phyloP scores from a whole-genome alignment of 169 alveolate genomes.

The Plasmodium inui region DNA sequence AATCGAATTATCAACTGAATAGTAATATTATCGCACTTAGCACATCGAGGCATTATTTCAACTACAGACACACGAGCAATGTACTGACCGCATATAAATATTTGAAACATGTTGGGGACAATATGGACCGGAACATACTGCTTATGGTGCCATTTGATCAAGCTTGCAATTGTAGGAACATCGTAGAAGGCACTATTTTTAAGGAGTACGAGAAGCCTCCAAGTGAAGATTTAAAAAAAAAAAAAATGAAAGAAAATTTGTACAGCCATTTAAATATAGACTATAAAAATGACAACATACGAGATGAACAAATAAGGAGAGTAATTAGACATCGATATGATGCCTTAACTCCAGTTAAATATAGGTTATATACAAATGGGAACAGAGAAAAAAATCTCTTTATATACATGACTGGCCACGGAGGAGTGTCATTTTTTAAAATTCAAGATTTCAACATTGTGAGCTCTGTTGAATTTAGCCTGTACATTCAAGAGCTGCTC shows the following conservation, averaged over 20 bases:
- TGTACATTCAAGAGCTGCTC: conserved; percentile 78
- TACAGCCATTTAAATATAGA: conserved; percentile 40
- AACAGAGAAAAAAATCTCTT: conserved; percentile 74
- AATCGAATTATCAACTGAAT: conserved; percentile 74
- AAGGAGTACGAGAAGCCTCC: conserved; percentile 31
- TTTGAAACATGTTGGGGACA: conserved; percentile 52
- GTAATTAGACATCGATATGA: conserved; percentile 66
- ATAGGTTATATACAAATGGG: conserved; percentile 45
- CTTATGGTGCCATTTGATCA: conserved; percentile 74
- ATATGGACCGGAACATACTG: conserved; percentile 33
- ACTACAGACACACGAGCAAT: conserved; percentile 84
- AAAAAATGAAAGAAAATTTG: conserved; percentile 31
- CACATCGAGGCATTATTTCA: conserved; percentile 84
- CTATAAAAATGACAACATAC: conserved; percentile 65
- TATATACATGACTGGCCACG: conserved; percentile 86
- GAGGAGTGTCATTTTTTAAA: conserved; percentile 85
- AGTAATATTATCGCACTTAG: conserved; percentile 76
- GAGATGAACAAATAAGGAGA: conserved; percentile 66
- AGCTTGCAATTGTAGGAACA: conserved; percentile 71
- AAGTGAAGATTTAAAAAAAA: conserved; percentile 14
- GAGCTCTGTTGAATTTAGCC: conserved; percentile 79
- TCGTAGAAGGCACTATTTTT: conserved; percentile 45
- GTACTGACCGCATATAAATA: conserved; percentile 61
- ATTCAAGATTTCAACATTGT: conserved; percentile 83
- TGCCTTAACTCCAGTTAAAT: conserved; percentile 45